These are phyloP conservation scores for Saprolegnia parasitica DNA, from an alignment of 352 stramenopile genomes.

Conservation along the genomic window DNA sequence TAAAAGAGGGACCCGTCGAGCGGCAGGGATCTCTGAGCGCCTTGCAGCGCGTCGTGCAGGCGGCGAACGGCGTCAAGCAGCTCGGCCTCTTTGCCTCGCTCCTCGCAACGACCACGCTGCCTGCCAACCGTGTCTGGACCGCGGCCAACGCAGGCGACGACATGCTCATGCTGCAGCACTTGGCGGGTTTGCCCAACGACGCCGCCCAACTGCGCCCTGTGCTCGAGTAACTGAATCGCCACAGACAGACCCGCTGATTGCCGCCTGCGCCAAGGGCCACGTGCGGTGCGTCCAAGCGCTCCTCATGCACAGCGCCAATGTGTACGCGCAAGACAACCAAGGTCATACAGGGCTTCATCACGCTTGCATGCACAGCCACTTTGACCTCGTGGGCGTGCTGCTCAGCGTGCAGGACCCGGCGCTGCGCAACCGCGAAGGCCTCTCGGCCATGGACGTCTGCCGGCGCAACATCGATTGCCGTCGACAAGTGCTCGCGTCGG, in stretches of 20 bases:
- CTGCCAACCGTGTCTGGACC: neutral
- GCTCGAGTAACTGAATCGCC: neutral
- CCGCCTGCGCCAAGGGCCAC: slow-evolving; percentile 1
- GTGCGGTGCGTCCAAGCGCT: neutral
- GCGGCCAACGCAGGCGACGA: neutral
- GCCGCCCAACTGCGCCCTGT: neutral
- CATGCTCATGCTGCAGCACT: neutral
- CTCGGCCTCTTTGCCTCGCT: too few relatives aligned
- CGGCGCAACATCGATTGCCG: neutral
- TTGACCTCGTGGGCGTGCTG: neutral
- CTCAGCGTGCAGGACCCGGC: neutral
- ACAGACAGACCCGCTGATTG: neutral
- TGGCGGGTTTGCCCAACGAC: neutral
- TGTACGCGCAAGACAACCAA: neutral
- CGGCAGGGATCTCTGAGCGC: neutral
- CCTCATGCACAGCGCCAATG: neutral
- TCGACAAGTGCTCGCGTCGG: neutral
- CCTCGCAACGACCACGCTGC: neutral
- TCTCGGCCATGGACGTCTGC: neutral
- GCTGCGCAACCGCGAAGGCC: neutral
- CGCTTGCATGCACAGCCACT: neutral
- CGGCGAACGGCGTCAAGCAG: neutral
- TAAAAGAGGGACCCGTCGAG: too few relatives aligned
- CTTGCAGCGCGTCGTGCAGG: neutral
- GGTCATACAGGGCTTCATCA: slow-evolving; percentile 3